These are phyloP conservation scores for Xylaria grammica DNA, from an alignment of 495 filamentous ascomycete species.

Conservation along the genomic window DNA sequence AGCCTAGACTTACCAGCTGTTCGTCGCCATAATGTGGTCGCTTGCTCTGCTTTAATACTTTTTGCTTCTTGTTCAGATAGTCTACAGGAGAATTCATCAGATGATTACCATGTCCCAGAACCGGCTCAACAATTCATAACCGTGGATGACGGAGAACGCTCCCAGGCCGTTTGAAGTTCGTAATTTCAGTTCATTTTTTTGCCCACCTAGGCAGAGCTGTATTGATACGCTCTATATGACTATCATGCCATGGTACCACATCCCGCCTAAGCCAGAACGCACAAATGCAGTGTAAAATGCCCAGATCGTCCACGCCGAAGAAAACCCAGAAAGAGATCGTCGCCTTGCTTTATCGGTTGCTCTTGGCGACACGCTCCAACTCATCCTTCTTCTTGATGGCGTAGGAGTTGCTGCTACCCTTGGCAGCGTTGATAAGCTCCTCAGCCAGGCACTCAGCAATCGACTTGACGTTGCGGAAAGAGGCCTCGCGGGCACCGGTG, in stretches of 20 bases:
- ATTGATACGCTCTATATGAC: conserved; percentile 51
- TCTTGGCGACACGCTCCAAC: conserved; percentile 99
- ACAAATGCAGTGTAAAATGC: conserved; percentile 58
- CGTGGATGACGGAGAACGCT: conserved; percentile 13
- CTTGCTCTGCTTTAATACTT: neutral
- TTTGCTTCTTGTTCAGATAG: conserved; percentile 2
- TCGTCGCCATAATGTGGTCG: neutral
- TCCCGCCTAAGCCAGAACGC: conserved; percentile 52
- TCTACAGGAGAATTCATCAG: conserved; percentile 13
- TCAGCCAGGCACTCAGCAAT: conserved; percentile 98
- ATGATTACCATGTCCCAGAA: conserved; percentile 8
- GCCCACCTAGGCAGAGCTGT: conserved; percentile 44
- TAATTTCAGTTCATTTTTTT: conserved; percentile 43
- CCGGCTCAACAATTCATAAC: conserved; percentile 12
- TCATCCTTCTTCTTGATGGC: conserved; percentile 99
- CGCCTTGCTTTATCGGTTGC: conserved; percentile 80
- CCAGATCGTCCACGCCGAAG: conserved; percentile 52
- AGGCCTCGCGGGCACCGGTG: conserved; percentile 94
- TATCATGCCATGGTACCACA: conserved; percentile 54
- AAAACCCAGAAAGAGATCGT: conserved; percentile 44
- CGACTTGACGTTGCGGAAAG: conserved; percentile 99
- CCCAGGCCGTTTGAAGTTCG: conserved; percentile 22
- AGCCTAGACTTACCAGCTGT: neutral
- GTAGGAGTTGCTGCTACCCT: conserved; percentile 99
- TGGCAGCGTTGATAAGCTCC: conserved; percentile 99